phyloP scores from a whole-genome alignment of 2,329 filamentous ascomycete genomes.

The Penicillium sumatraense region DNA sequence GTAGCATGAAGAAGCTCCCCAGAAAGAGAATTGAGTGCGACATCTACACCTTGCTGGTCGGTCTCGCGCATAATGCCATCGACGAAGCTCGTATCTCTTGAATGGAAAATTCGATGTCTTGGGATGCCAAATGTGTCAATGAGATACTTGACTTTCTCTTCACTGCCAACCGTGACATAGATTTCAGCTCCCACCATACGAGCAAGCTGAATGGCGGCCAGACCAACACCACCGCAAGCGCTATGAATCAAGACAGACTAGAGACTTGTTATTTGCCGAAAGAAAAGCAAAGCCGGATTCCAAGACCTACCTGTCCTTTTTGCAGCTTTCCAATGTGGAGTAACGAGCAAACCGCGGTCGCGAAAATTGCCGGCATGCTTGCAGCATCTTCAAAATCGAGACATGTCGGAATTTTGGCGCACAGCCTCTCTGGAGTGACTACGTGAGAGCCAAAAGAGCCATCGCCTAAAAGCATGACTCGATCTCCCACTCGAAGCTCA shows the following conservation, averaged over 20 bases:
- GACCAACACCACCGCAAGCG: slow-evolving; percentile 27
- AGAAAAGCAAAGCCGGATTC: neutral
- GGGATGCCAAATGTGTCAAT: slow-evolving; percentile 20
- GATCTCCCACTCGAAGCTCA: slow-evolving; percentile 24
- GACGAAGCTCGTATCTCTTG: slow-evolving; percentile 17
- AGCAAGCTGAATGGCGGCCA: slow-evolving; percentile 25
- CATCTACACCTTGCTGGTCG: neutral
- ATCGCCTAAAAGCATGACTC: slow-evolving; percentile 18
- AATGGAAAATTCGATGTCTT: slow-evolving; percentile 24
- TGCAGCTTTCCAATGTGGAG: slow-evolving; percentile 24
- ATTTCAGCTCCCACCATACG: slow-evolving; percentile 22
- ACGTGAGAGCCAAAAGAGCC: slow-evolving; percentile 1
- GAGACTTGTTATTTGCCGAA: neutral
- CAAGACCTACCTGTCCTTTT: slow-evolving; percentile 17
- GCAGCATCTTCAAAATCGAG: slow-evolving; percentile 21
- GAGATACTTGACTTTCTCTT: slow-evolving; percentile 24
- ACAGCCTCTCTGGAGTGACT: slow-evolving; percentile 5
- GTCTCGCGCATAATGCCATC: neutral
- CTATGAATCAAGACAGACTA: slow-evolving; percentile 28
- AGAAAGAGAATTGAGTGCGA: neutral
- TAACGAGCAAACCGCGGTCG: slow-evolving; percentile 23
- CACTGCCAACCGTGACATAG: slow-evolving; percentile 23
- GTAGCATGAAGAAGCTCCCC: neutral
- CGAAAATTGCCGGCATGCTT: slow-evolving; percentile 16
- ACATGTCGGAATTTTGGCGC: slow-evolving; percentile 8